A percentile compares a stretch with the other conserved stretches of the same genome.
Conservation (phyloP, 2,329 filamentous ascomycete genomes). For the Exophiala dermatitidis region DNA sequence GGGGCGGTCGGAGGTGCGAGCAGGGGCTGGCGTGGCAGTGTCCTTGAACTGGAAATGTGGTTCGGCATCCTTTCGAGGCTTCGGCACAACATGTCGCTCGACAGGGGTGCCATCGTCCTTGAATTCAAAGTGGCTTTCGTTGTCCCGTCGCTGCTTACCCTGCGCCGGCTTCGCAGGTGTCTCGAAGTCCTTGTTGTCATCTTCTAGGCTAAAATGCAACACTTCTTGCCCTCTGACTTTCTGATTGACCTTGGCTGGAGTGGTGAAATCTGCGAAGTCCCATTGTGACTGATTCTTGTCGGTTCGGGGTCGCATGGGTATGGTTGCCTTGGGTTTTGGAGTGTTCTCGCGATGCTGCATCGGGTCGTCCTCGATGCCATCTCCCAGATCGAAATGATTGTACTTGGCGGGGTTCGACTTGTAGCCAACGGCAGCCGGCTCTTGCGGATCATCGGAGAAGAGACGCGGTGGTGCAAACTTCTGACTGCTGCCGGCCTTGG, state of each 20-base stretch:
- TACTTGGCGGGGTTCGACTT: conserved; percentile 72
- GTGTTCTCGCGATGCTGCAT: conserved; percentile 24
- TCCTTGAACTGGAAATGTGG: conserved; percentile 79
- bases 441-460: conserved; percentile 47
- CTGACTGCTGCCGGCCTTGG: conserved; percentile 43
- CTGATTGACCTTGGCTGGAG: conserved; percentile 65
- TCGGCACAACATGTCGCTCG: conserved; percentile 31
- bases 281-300: conserved; percentile 60
- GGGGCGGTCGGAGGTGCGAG: conserved; percentile 28
- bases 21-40: conserved; percentile 44
- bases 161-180: conserved; percentile 29
- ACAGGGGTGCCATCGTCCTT: conserved; percentile 54
- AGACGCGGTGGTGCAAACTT: conserved; percentile 49
- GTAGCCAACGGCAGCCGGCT: conserved; percentile 41
- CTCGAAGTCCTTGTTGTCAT: conserved; percentile 49
- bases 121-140: conserved; percentile 76
- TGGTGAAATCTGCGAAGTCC: conserved; percentile 82
- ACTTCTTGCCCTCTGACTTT: conserved; percentile 62
- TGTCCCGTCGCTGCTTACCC: conserved; percentile 64
- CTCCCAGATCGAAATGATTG: conserved; percentile 75
- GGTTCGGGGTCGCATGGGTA: conserved; percentile 19
- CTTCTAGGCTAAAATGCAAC: conserved; percentile 69
- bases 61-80: conserved; percentile 68
- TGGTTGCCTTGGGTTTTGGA: conserved; percentile 26
- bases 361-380: conserved; percentile 29